Conservation (phyloP, 2,329 filamentous ascomycete genomes). For the Colletotrichum sp. region DNA sequence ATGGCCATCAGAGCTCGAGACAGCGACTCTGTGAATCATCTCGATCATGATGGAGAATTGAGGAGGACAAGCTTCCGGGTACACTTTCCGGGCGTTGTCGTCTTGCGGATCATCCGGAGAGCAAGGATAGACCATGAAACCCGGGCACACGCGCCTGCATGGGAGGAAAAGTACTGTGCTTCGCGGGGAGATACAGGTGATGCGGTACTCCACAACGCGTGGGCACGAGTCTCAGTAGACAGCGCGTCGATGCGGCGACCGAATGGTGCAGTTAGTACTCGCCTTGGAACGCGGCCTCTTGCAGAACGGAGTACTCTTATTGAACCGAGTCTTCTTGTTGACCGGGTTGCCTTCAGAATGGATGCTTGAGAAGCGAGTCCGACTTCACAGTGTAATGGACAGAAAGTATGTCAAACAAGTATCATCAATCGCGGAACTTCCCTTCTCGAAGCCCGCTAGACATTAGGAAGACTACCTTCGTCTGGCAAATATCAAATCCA, state of each 20-base stretch:
- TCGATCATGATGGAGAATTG: background rate
- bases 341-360: background rate
- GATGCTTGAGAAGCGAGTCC: background rate
- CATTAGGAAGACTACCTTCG: background rate
- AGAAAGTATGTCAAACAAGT: background rate
- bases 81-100: background rate
- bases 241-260: too few species aligned
- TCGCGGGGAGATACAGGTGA: background rate
- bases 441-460: background rate
- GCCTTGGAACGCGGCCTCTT: too few species aligned
- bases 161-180: background rate
- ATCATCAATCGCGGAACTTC: background rate
- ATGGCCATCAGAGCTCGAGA: background rate
- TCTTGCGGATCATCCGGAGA: background rate
- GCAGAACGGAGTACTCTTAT: too few species aligned
- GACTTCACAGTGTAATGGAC: background rate
- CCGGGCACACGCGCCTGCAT: background rate
- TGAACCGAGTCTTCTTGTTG: too few species aligned
- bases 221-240: too few species aligned
- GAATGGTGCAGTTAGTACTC: too few species aligned
- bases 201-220: background rate
- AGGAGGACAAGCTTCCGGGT: background rate
- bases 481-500: background rate
- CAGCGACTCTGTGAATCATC: too few species aligned
- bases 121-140: background rate